phyloP scores from a whole-genome alignment of 371 early-diverging fungal genomes.

The Phascolomyces articulosus region DNA sequence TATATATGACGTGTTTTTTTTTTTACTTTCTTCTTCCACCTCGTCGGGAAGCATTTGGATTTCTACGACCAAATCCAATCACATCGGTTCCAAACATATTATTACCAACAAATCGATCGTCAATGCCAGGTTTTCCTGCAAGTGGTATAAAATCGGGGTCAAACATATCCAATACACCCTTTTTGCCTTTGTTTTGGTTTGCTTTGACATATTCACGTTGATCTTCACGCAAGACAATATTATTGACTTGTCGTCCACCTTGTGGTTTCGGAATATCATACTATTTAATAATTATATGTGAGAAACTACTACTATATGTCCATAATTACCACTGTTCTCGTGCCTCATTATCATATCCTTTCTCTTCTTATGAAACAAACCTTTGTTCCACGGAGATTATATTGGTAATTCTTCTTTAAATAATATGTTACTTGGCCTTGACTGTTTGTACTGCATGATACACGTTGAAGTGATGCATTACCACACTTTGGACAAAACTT shows the following conservation, averaged over 20 bases:
- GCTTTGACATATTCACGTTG: slow-evolving; percentile 82
- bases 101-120: slow-evolving; percentile 35
- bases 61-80: slow-evolving; percentile 86
- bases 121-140: slow-evolving; percentile 57
- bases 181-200: slow-evolving; percentile 56
- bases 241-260: slow-evolving; percentile 77
- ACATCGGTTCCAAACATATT: slow-evolving; percentile 72
- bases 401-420: slow-evolving; percentile 89
- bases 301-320: not conserved
- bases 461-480: slow-evolving; percentile 84
- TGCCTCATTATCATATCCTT: not conserved
- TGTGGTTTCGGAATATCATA: slow-evolving; percentile 87
- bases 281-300: slow-evolving; percentile 20
- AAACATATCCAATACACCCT: slow-evolving; percentile 64
- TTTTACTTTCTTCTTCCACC: slow-evolving; percentile 18
- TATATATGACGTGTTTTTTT: no score
- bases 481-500: slow-evolving; percentile 96
- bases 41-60: slow-evolving; percentile 72
- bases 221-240: slow-evolving; percentile 91
- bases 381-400: slow-evolving; percentile 89
- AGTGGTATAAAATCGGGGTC: slow-evolving; percentile 81
- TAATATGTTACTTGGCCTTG: slow-evolving; percentile 82
- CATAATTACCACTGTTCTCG: no score
- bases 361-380: slow-evolving; percentile 26
- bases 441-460: slow-evolving; percentile 80